phyloP scores from a whole-genome alignment of 2,329 filamentous ascomycete genomes.

The Colletotrichum lupini region DNA sequence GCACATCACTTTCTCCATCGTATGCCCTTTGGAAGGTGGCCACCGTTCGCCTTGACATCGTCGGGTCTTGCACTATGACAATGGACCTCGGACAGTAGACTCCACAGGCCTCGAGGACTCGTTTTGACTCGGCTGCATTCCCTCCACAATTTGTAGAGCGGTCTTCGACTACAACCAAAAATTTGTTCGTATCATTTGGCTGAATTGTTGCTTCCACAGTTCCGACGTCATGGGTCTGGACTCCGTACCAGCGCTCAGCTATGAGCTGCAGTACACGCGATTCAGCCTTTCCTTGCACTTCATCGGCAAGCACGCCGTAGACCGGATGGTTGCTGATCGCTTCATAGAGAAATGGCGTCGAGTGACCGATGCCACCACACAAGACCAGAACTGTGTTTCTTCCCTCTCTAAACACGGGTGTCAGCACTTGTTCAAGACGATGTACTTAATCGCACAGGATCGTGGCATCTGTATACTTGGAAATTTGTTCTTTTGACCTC shows the following conservation, averaged over 20 bases:
- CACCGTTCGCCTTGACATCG: slow-evolving; percentile 54
- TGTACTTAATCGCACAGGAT: too few species aligned
- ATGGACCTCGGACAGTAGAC: slow-evolving; percentile 40
- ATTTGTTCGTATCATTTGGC: neutral
- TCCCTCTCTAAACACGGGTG: neutral
- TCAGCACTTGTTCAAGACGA: neutral
- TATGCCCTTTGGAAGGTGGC: slow-evolving; percentile 54
- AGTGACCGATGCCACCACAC: slow-evolving; percentile 58
- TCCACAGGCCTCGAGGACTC: slow-evolving; percentile 45
- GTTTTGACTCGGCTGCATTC: slow-evolving; percentile 51
- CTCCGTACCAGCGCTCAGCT: slow-evolving; percentile 43
- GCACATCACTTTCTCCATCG: slow-evolving; percentile 23
- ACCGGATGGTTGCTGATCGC: slow-evolving; percentile 47
- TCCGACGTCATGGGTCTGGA: neutral
- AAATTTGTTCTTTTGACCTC: neutral
- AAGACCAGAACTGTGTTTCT: slow-evolving; percentile 45
- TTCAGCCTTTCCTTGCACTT: slow-evolving; percentile 50
- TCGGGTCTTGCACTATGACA: slow-evolving; percentile 56
- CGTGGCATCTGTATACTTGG: too few species aligned
- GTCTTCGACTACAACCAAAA: slow-evolving; percentile 51
- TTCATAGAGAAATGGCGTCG: slow-evolving; percentile 53
- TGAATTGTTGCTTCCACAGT: neutral
- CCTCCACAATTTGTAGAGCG: slow-evolving; percentile 58
- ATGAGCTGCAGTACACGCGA: slow-evolving; percentile 51
- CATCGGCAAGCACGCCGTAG: slow-evolving; percentile 40